Base-by-base conservation (phyloP, 2,329 filamentous ascomycete species). In the Curvularia spicifera region DNA sequence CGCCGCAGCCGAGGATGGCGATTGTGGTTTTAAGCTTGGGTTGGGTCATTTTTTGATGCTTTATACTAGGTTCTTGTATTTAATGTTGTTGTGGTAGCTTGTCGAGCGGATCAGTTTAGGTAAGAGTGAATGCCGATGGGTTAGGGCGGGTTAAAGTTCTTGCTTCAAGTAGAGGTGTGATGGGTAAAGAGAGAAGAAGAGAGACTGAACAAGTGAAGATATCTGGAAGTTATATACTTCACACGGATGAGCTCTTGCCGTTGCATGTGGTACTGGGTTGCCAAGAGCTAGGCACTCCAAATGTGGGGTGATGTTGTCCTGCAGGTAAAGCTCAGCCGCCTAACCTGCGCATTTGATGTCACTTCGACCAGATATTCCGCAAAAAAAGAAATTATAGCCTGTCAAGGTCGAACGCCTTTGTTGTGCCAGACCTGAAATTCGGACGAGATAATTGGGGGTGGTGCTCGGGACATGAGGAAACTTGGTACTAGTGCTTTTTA, bases 1-100 rank as follows among this genome's bases (percentile, higher is more conserved):
- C 78, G 51, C 82, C 83, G 20, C 79, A 81, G 29, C 83, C 83
- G 12, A 85, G 71, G 50, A 85, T 80, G 20, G 82, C 82, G 58
- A 84, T 82, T 53, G 63, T 71, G 24, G 71, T 74, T 55, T 74
- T 75, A 51, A 76, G 69, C 45, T 69, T 71, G 5, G 66, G 71
- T 12, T 67, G 61, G 4, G 65, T 8, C 70, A 73, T 59, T 22
- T n/a, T 50, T 55, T 35, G 6, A 13, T 24, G 9, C 20, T 48
- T 15, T 51, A 8, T 33, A 6, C 18, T 22, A 20, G 18, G n/a
- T 4, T 22, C 18, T 20, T 45, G 8, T 48, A 18, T 35, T 28
- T 47, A 12, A 33, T 47, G 18, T 33, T 22, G 29, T 37, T 29
- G 46, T 47, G 28, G 47, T 33, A 20, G 10, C 33, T 51, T 22